Evolutionary conservation across 176 grass and related monocot genomes (phyloP).

Genomic region (Stipa capillata): DNA sequence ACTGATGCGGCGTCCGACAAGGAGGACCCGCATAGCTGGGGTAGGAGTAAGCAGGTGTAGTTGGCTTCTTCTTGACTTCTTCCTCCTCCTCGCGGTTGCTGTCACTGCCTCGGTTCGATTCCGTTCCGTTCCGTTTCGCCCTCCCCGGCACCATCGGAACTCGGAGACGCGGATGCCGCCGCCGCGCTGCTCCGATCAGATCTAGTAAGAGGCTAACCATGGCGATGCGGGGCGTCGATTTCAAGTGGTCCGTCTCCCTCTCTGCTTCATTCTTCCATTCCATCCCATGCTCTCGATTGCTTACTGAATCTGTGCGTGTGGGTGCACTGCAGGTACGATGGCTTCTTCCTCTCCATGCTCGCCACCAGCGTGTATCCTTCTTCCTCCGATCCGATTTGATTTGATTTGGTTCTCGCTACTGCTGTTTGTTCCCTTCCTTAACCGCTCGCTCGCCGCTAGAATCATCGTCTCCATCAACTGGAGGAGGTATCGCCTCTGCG

Average conservation of each 20-base stretch:
- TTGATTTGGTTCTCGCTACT: no score
- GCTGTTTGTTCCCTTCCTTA: neutral
- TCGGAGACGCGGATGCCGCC: neutral
- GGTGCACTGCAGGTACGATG: constrained; percentile 62
- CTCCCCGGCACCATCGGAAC: no score
- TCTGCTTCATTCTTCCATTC: neutral
- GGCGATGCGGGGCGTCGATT: constrained; percentile 49
- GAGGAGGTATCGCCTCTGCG: constrained; percentile 80
- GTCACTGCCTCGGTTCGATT: neutral
- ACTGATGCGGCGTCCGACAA: no score
- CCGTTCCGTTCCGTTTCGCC: neutral
- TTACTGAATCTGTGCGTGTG: neutral
- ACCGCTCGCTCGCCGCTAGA: constrained; percentile 25
- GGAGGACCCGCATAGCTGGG: no score
- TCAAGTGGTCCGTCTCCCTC: constrained; percentile 36
- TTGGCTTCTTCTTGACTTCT: neutral
- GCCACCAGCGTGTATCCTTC: constrained; percentile 93
- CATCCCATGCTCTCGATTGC: neutral
- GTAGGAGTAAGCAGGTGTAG: no score
- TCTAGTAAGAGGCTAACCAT: constrained; percentile 15
- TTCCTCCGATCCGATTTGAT: no score
- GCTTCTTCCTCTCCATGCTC: constrained; percentile 97
- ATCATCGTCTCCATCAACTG: constrained; percentile 98
- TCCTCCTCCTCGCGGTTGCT: neutral
- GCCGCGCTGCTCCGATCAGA: neutral